A percentile compares a stretch with the other conserved stretches of the same genome.
Evolutionary conservation across 257 asterid species (phyloP).

Genomic region (Knoxia roxburghii): DNA sequence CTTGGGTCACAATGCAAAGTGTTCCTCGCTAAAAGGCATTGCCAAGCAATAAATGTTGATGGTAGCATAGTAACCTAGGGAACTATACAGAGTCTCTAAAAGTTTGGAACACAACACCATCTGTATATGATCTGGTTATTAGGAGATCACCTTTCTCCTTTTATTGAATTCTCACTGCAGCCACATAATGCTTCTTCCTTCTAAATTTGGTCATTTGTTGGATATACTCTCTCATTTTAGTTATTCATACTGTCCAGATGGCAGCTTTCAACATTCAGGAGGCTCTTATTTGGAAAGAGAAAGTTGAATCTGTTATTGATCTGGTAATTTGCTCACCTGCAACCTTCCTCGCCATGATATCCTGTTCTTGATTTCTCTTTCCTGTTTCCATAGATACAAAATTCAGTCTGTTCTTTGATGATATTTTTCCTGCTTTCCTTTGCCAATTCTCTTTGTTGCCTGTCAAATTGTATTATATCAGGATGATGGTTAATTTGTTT

Average conservation of each 20-base stretch:
- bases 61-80: not conserved
- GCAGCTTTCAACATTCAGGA: slow-evolving; percentile 97
- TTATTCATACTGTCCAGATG: slow-evolving; percentile 50
- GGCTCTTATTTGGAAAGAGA: slow-evolving; percentile 81
- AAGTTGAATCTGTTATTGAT: slow-evolving; percentile 79
- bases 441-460: not conserved
- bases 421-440: not conserved
- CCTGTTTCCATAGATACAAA: not conserved
- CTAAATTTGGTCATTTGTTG: not conserved
- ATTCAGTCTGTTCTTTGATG: not conserved
- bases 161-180: not conserved
- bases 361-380: not conserved
- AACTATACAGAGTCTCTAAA: not conserved
- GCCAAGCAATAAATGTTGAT: not conserved
- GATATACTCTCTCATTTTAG: not conserved
- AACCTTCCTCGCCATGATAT: not conserved
- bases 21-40: not conserved
- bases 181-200: not conserved
- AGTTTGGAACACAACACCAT: not conserved
- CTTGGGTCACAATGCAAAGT: not conserved
- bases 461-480: not conserved
- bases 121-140: not conserved
- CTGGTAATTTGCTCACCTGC: slow-evolving; percentile 45
- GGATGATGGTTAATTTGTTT: slow-evolving; percentile 9
- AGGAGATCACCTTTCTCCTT: not conserved